Evolutionary conservation across 352 stramenopile species (phyloP).

Genomic region (Pythium aristosporum): DNA sequence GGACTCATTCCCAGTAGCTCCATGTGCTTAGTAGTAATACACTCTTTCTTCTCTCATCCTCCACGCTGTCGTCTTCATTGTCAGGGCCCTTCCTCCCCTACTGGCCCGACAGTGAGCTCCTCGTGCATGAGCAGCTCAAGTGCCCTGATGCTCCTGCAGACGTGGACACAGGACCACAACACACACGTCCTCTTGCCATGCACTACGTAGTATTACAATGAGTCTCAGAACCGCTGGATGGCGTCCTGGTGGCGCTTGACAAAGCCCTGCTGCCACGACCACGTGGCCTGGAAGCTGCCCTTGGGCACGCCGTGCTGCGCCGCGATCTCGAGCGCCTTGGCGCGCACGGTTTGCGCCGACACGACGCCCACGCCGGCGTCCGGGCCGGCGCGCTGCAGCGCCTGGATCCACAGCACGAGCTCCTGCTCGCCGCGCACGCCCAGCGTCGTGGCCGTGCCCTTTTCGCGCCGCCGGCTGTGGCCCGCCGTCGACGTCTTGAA

Average conservation of each 20-base stretch:
- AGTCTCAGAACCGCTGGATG: slow-evolving; percentile 21
- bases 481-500: slow-evolving; percentile 37
- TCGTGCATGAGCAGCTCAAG: too few species aligned
- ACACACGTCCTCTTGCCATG: too few species aligned
- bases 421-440: slow-evolving; percentile 31
- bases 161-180: too few species aligned
- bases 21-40: neutral
- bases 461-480: slow-evolving; percentile 35
- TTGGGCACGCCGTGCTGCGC: slow-evolving; percentile 32
- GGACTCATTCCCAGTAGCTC: too few species aligned
- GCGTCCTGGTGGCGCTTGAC: slow-evolving; percentile 37
- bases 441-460: slow-evolving; percentile 42
- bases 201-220: neutral
- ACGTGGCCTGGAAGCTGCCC: slow-evolving; percentile 43
- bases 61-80: too few species aligned
- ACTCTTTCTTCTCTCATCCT: neutral
- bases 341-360: slow-evolving; percentile 31
- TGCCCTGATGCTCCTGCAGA: too few species aligned
- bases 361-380: slow-evolving; percentile 12
- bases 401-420: slow-evolving; percentile 35
- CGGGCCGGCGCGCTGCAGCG: slow-evolving; percentile 11
- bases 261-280: slow-evolving; percentile 46
- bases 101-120: too few species aligned
- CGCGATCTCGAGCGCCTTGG: slow-evolving; percentile 39
- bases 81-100: too few species aligned